These are phyloP conservation scores for Fusarium robinianum DNA, from an alignment of 2,329 filamentous ascomycete genomes.

Conservation along the genomic window DNA sequence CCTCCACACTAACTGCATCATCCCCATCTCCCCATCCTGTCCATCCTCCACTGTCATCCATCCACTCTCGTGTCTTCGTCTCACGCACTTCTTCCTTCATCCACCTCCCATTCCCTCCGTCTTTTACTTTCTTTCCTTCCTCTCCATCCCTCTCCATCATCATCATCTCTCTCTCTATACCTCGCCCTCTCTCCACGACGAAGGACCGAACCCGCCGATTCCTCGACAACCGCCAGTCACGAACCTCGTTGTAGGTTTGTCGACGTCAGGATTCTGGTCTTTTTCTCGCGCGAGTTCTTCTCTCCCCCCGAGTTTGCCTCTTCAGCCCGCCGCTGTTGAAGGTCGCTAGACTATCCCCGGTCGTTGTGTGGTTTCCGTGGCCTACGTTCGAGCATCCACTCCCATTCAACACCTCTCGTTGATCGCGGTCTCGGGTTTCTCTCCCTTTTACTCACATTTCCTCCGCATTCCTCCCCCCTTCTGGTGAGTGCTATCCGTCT, in stretches of 20 bases:
- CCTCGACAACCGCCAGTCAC: conserved; percentile 42
- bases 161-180: conserved; percentile 20
- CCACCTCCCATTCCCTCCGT: conserved; percentile 2
- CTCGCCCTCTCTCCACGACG: conserved; percentile 37
- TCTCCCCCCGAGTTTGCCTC: conserved; percentile 35
- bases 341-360: conserved; percentile 29
- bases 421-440: conserved; percentile 21
- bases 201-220: conserved; percentile 45
- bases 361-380: conserved; percentile 18
- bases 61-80: conserved; percentile 29
- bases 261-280: conserved; percentile 40
- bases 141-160: conserved; percentile 27
- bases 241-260: conserved; percentile 39
- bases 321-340: conserved; percentile 36
- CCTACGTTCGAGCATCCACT: conserved; percentile 16
- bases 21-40: conserved; percentile 35
- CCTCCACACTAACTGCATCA: conserved; percentile 35
- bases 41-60: too few species aligned
- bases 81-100: conserved; percentile 19
- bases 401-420: conserved; percentile 23
- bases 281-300: conserved; percentile 40
- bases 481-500: conserved; percentile 23
- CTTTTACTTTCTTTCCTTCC: conserved; percentile 10
- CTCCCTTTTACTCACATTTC: conserved; percentile 15
- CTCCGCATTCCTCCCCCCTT: conserved; percentile 23